A percentile compares a stretch with the other conserved stretches of the same genome.
These are phyloP conservation scores for Cytospora piceicola DNA, from an alignment of 2,329 filamentous ascomycete genomes.

Conservation along the genomic window DNA sequence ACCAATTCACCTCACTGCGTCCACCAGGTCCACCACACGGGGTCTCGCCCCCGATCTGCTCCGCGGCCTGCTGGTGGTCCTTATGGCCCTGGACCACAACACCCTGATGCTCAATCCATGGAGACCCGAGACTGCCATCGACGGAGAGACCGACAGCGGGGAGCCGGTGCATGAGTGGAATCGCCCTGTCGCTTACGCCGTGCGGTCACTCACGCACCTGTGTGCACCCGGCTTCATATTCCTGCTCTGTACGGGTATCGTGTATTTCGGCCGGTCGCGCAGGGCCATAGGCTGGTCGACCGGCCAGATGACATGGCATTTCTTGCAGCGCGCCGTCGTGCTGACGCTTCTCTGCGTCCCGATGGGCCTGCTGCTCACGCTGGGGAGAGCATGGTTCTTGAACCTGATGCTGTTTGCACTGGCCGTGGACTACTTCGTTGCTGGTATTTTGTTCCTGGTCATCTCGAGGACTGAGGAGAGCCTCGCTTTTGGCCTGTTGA, in stretches of 20 bases:
- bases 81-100: conserved; percentile 52
- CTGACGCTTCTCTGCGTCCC: conserved; percentile 41
- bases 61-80: conserved; percentile 48
- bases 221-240: conserved; percentile 52
- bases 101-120: conserved; percentile 45
- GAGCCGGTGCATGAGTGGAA: conserved; percentile 44
- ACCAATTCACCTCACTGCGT: conserved; percentile 9
- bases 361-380: conserved; percentile 41
- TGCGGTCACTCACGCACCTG: conserved; percentile 49
- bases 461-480: conserved; percentile 42
- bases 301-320: conserved; percentile 43
- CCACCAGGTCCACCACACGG: conserved; percentile 33
- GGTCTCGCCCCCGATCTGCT: conserved; percentile 50
- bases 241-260: conserved; percentile 51
- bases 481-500: conserved; percentile 37
- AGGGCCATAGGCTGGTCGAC: conserved; percentile 45
- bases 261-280: conserved; percentile 50
- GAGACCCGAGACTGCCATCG: conserved; percentile 45
- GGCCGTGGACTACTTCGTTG: conserved; percentile 50
- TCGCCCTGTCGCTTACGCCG: conserved; percentile 41
- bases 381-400: conserved; percentile 46
- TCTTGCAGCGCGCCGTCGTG: conserved; percentile 43
- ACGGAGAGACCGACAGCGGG: conserved; percentile 43
- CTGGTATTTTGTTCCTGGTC: conserved; percentile 47
- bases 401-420: conserved; percentile 50